Evolutionary conservation across 495 filamentous ascomycete genomes (phyloP).

Genomic region (Penicillium crystallinum): DNA sequence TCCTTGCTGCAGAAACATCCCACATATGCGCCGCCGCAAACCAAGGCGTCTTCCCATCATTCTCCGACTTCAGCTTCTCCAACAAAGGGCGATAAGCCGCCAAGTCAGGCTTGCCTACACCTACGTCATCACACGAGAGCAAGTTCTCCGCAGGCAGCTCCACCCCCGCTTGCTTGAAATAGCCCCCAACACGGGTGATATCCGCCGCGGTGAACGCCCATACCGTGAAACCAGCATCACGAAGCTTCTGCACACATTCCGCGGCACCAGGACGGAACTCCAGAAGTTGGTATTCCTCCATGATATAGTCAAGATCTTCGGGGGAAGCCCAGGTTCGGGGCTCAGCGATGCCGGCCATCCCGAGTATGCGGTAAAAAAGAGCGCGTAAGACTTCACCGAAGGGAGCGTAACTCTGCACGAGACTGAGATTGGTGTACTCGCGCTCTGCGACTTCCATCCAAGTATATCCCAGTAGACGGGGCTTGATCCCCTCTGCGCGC

Average conservation of each 20-base stretch:
- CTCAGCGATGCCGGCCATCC: slow-evolving; percentile 24
- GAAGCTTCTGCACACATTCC: slow-evolving; percentile 33
- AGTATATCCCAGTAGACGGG: slow-evolving; percentile 29
- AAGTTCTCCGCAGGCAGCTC: slow-evolving; percentile 34
- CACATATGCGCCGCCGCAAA: slow-evolving; percentile 38
- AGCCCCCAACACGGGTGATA: slow-evolving; percentile 28
- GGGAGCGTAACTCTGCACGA: slow-evolving; percentile 26
- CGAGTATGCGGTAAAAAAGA: slow-evolving; percentile 35
- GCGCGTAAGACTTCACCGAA: slow-evolving; percentile 29
- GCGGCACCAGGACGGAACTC: slow-evolving; percentile 24
- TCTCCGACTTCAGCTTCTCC: slow-evolving; percentile 17
- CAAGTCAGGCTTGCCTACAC: slow-evolving; percentile 31
- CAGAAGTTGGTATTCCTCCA: slow-evolving; percentile 23
- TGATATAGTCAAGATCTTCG: slow-evolving; percentile 26
- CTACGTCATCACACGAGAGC: slow-evolving; percentile 25
- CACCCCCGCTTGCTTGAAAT: slow-evolving; percentile 31
- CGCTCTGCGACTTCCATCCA: slow-evolving; percentile 41
- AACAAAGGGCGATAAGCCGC: slow-evolving; percentile 24
- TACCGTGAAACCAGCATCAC: slow-evolving; percentile 34
- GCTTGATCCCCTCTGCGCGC: slow-evolving; percentile 30
- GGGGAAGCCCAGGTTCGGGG: slow-evolving; percentile 28
- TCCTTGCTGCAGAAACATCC: slow-evolving; percentile 33
- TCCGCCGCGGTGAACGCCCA: slow-evolving; percentile 42
- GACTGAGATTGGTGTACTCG: slow-evolving; percentile 38
- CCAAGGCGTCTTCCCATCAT: slow-evolving; percentile 24